Evolutionary conservation across 1,139 yeast species (phyloP).

Genomic region (Suhomyces atakaporum): DNA sequence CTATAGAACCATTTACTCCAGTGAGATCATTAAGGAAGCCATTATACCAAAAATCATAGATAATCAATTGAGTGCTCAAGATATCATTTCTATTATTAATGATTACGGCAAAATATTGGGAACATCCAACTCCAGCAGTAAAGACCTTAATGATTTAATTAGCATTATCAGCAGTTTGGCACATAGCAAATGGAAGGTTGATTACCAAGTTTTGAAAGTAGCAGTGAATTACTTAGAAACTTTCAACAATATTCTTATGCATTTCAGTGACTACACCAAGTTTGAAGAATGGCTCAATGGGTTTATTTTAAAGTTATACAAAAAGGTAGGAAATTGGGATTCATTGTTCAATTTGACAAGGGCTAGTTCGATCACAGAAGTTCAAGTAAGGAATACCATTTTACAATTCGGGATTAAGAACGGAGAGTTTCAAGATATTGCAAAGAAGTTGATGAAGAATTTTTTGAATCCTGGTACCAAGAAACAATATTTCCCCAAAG

Average conservation of each 20-base stretch:
- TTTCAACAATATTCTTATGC: slow-evolving; percentile 30
- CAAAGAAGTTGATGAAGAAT: slow-evolving; percentile 42
- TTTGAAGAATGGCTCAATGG: slow-evolving; percentile 27
- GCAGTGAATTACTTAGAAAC: slow-evolving; percentile 37
- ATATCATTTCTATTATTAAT: slow-evolving; percentile 35
- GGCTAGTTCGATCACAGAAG: slow-evolving; percentile 30
- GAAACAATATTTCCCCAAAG: slow-evolving; percentile 48
- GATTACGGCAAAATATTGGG: slow-evolving; percentile 40
- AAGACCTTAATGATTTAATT: slow-evolving; percentile 33
- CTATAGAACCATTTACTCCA: slow-evolving; percentile 37
- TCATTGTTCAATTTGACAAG: slow-evolving; percentile 10
- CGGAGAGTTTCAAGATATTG: slow-evolving; percentile 32
- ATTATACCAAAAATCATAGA: slow-evolving; percentile 26
- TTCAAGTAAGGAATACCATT: slow-evolving; percentile 42
- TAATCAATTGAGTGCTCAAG: slow-evolving; percentile 27
- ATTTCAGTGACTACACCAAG: slow-evolving; percentile 27
- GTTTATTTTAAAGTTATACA: slow-evolving; percentile 22
- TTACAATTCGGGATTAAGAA: slow-evolving; percentile 37
- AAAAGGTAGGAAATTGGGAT: slow-evolving; percentile 31
- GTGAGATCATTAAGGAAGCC: slow-evolving; percentile 20
- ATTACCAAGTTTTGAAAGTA: slow-evolving; percentile 30
- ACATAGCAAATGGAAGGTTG: slow-evolving; percentile 21
- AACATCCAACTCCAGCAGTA: slow-evolving; percentile 20
- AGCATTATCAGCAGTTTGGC: slow-evolving; percentile 28
- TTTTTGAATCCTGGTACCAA: slow-evolving; percentile 52